These are phyloP conservation scores for Monosporascus sp. DNA, from an alignment of 2,329 filamentous ascomycete genomes.

Conservation along the genomic window DNA sequence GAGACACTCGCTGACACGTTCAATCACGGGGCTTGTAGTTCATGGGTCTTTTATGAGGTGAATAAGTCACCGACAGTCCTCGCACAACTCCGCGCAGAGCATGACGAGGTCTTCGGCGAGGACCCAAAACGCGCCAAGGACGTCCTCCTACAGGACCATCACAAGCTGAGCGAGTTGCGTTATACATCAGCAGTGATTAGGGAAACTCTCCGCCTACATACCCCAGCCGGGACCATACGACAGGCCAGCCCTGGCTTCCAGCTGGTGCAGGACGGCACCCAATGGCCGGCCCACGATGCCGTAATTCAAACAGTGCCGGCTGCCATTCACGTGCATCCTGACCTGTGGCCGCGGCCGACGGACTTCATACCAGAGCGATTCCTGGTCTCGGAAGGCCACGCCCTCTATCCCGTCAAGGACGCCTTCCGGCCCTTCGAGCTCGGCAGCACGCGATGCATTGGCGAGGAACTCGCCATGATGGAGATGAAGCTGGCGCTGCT, in stretches of 20 bases:
- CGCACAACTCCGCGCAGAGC: not conserved
- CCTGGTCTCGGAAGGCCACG: constrained; percentile 15
- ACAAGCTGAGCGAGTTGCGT: not conserved
- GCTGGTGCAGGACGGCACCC: not conserved
- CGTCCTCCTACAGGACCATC: not conserved
- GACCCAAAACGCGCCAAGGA: not conserved
- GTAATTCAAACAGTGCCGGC: not conserved
- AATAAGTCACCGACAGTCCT: not conserved
- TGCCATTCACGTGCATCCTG: not conserved
- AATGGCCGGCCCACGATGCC: not conserved
- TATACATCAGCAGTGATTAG: not conserved
- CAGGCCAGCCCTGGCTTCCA: not conserved
- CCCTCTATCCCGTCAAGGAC: constrained; percentile 14
- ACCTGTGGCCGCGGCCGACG: constrained; percentile 28
- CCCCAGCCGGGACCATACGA: not conserved
- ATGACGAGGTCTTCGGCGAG: not conserved
- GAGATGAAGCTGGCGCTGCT: constrained; percentile 22
- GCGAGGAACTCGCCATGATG: constrained; percentile 23
- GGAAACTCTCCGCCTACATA: not conserved
- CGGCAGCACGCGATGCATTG: constrained; percentile 25
- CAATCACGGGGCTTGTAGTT: too few relatives aligned
- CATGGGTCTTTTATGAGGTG: constrained; percentile 12
- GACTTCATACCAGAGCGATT: constrained; percentile 35
- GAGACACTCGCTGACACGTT: too few relatives aligned
- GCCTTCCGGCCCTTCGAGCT: constrained; percentile 29